Base-by-base conservation (phyloP, 225 moss, liverwort and hornwort species). In the Pseudoscleropodium purum region DNA sequence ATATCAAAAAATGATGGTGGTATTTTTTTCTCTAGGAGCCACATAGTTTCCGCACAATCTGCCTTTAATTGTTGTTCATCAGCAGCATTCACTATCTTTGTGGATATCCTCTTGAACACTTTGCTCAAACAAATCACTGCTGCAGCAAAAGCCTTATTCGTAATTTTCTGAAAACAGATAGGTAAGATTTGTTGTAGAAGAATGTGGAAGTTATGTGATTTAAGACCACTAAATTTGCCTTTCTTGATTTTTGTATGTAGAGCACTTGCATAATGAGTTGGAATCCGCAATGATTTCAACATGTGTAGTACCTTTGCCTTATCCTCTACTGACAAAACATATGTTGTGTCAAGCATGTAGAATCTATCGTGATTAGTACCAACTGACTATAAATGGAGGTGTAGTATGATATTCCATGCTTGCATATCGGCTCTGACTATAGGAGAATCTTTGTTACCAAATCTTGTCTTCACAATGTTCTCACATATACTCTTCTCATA, bases 271-370 rank as follows among this genome's bases (percentile, higher is more conserved):
- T 37, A 69, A 23, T 69, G 4, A 1, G 69, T 69, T 4, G 69
- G 69, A 0, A 13, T n/a, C 5, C 13, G 13, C n/a, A 69, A 13
- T 9, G n/a, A 21, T 7, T n/a, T n/a, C 0, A 69, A 2, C 4
- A 69, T n/a, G 0, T 7, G 12, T 17, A 69, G 8, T 0, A 69
- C 69, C 23, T n/a, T 69, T 0, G 23, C 69, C 23, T 69, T 69
- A 23, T 69, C n/a, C 0, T 69, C 12, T 7, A 0, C 1, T 0
- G n/a, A n/a, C 4, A 69, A 7, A 0, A n/a, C 23, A 7, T 69
- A 69, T 1, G 23, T 12, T 0, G n/a, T n/a, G 9, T 69, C 21
- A 0, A 5, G n/a, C 23, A 69, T n/a, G 5, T n/a, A n/a, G 8
- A 69, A 69, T 5, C 2, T 69, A 0, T n/a, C 13, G 5, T 1